Base-by-base conservation (phyloP, 148 eudicot genomes). In the Rhododendron ovatum region DNA sequence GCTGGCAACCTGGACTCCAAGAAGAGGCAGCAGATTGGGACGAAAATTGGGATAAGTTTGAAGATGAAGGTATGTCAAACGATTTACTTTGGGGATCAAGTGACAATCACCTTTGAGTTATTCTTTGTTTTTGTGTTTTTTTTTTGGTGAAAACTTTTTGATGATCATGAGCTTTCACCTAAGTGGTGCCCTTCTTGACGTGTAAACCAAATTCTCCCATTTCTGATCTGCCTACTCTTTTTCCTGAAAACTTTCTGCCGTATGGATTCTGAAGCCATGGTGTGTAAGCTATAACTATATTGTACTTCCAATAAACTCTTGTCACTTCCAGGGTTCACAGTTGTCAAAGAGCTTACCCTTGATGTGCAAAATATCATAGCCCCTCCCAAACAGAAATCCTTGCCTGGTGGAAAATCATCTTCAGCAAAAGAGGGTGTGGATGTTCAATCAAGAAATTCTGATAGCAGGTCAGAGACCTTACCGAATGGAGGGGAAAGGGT, bases 1-100 rank as follows among this genome's bases (percentile, higher is more conserved):
- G 98, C 81, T 98, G 99, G 99, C 99, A 98, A 91, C 91, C 93
- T 89, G 99, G 98, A 61, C 90, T 98, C 80, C 96, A 93, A 91
- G 96, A 90, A 85, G 91, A 92, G 86, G 94, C 98, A 86, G 95
- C 99, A 88, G 99, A 98, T 87, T 98, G 98, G 99, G 95, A 93
- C 90, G 98, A 95, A 89, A 91, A 89, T 83, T 98, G 99, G 99
- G 99, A 98, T 92, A 91, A 91, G 88, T 93, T 98, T 88, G 98
- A 93, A 90, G 98, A 98, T 86, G 99, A 98, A 92, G 98, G 98
- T 93, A 91, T 81, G 86, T 61, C 80, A 43, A 13, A 59, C 37
- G 33, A 55, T 20, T 57, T 28, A 35, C 80, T 22, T 48, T 41
- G 67, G 43, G 43, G 81, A 22, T 61, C 35, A 26, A 82, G 45